These are phyloP conservation scores for Cystofilobasidium capitatum DNA, from an alignment of 768 basidiomycete species.

Conservation along the genomic window DNA sequence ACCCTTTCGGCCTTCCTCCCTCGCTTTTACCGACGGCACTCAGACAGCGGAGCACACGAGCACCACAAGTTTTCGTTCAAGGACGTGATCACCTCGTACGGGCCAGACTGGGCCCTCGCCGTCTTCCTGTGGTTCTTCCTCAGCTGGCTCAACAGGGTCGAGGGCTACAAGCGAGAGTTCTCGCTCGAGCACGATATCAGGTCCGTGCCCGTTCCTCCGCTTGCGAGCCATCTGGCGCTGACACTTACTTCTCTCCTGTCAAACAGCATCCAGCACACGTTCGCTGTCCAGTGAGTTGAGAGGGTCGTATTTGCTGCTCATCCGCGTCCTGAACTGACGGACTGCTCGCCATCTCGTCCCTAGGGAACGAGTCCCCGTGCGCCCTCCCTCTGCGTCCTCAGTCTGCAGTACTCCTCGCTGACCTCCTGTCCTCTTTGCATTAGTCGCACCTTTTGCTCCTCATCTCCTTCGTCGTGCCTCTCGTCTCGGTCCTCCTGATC, in stretches of 20 bases:
- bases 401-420: too few species aligned
- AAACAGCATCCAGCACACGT: conserved; percentile 29
- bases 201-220: conserved; percentile 43
- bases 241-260: neutral
- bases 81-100: conserved; percentile 16
- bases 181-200: conserved; percentile 61
- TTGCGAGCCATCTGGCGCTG: neutral
- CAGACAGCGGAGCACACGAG: neutral
- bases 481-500: conserved; percentile 58
- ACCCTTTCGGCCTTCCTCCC: conserved; percentile 8
- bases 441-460: conserved; percentile 32
- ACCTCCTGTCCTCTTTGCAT: conserved; percentile 14
- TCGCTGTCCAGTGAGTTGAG: conserved; percentile 12
- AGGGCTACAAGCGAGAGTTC: conserved; percentile 59
- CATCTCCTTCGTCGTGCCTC: conserved; percentile 54
- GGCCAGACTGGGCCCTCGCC: conserved; percentile 20
- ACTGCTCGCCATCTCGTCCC: conserved; percentile 21
- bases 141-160: conserved; percentile 24
- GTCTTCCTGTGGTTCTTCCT: conserved; percentile 19
- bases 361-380: conserved; percentile 69
- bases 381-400: too few species aligned
- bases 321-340: conserved; percentile 40
- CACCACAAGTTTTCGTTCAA: conserved; percentile 5
- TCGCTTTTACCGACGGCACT: neutral
- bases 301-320: neutral